Conservation (phyloP, 2,329 filamentous ascomycete genomes). For the Stemphylium beticola region DNA sequence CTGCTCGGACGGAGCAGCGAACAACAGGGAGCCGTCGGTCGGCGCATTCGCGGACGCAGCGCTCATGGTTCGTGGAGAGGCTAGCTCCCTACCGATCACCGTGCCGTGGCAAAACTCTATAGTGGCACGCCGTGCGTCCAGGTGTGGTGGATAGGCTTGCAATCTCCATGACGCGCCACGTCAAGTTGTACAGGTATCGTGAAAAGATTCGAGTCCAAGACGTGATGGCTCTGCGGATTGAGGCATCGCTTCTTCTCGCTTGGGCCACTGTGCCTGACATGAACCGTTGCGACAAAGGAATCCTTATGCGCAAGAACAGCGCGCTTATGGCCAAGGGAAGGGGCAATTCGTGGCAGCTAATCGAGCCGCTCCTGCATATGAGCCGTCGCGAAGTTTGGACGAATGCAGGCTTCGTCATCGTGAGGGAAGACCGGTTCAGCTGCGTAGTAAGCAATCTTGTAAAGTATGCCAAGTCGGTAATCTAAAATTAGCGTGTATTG, state of each 20-base stretch:
- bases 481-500: too few species aligned
- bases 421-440: too few species aligned
- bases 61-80: constrained; percentile 3
- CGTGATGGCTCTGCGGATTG: neutral
- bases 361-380: constrained; percentile 8
- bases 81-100: constrained; percentile 1
- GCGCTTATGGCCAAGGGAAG: neutral
- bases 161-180: neutral
- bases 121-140: neutral
- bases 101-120: constrained; percentile 4
- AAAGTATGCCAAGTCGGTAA: too few species aligned
- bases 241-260: constrained; percentile 1
- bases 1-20: neutral
- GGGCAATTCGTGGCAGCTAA: neutral
- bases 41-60: neutral
- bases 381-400: neutral
- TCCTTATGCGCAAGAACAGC: neutral
- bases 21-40: neutral
- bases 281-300: neutral
- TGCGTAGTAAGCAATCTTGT: too few species aligned
- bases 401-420: neutral
- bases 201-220: neutral
- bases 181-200: neutral
- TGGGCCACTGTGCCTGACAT: constrained; percentile 5
- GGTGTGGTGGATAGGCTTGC: neutral